Conservation (phyloP, 1,139 yeast genomes). For the Geotrichum restrictum region DNA sequence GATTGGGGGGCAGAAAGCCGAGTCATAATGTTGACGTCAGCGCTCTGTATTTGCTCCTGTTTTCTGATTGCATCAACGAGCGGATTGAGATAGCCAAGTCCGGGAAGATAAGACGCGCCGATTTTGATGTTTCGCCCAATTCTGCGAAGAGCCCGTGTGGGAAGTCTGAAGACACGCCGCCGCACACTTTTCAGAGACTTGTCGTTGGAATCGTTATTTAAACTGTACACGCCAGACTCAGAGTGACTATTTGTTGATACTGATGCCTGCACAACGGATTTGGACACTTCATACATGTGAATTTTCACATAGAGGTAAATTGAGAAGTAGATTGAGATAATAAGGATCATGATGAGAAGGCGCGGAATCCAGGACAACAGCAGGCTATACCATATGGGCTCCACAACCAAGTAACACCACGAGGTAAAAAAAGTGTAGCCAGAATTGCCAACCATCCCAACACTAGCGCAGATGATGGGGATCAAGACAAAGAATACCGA, state of each 20-base stretch:
- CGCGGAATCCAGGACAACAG: slow-evolving; percentile 80
- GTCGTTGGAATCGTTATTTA: too few relatives aligned
- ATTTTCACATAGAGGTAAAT: slow-evolving; percentile 61
- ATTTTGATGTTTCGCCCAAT: slow-evolving; percentile 6
- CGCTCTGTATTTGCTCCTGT: not conserved
- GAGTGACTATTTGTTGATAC: not conserved
- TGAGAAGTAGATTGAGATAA: slow-evolving; percentile 59
- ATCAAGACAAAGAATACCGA: slow-evolving; percentile 49
- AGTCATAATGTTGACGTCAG: not conserved
- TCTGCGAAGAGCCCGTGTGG: not conserved
- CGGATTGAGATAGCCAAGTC: slow-evolving; percentile 3
- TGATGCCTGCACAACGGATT: slow-evolving; percentile 5
- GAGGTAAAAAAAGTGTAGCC: slow-evolving; percentile 46
- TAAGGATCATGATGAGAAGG: slow-evolving; percentile 56
- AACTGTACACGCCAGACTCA: not conserved
- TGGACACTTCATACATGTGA: slow-evolving; percentile 18
- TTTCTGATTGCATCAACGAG: not conserved
- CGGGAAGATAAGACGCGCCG: slow-evolving; percentile 4
- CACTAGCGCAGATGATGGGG: slow-evolving; percentile 64
- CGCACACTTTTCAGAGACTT: too few relatives aligned
- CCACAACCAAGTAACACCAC: slow-evolving; percentile 72
- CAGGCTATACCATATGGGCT: slow-evolving; percentile 68
- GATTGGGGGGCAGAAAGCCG: not conserved
- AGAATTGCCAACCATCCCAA: slow-evolving; percentile 53
- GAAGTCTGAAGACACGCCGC: not conserved